These are phyloP conservation scores for Penicillium sp. DNA, from an alignment of 2,329 filamentous ascomycete genomes.

Conservation along the genomic window DNA sequence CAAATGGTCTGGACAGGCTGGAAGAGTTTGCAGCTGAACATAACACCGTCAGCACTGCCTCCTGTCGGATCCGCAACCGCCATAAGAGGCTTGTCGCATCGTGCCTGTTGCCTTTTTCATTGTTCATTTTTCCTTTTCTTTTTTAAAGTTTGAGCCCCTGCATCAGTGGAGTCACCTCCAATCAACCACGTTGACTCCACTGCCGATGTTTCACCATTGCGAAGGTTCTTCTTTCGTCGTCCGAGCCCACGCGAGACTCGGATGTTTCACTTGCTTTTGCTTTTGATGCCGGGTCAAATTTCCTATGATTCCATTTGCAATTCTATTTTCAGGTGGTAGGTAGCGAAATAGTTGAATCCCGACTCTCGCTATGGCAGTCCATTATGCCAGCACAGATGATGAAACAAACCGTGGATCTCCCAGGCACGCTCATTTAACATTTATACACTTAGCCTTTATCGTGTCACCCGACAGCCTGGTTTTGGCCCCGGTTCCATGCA, in stretches of 20 bases:
- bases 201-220: constrained; percentile 18
- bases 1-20: too few relatives aligned
- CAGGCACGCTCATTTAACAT: constrained; percentile 3
- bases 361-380: too few relatives aligned
- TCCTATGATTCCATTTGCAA: too few relatives aligned
- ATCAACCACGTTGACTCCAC: constrained; percentile 23
- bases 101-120: neutral
- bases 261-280: constrained; percentile 11
- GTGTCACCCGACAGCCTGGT: constrained; percentile 7
- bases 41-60: too few relatives aligned
- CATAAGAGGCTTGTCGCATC: neutral
- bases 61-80: too few relatives aligned
- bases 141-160: constrained; percentile 1
- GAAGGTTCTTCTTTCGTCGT: constrained; percentile 1
- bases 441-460: constrained; percentile 5
- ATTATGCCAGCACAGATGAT: too few relatives aligned
- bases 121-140: neutral
- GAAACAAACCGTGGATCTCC: neutral
- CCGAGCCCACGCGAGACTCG: constrained; percentile 16
- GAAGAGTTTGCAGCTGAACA: too few relatives aligned
- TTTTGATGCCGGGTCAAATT: constrained; percentile 3
- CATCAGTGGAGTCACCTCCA: constrained; percentile 13
- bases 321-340: too few relatives aligned
- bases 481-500: constrained; percentile 12
- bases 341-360: too few relatives aligned